Evolutionary conservation across 2,329 filamentous ascomycete genomes (phyloP).

Genomic region (Fusarium verrucosum): DNA sequence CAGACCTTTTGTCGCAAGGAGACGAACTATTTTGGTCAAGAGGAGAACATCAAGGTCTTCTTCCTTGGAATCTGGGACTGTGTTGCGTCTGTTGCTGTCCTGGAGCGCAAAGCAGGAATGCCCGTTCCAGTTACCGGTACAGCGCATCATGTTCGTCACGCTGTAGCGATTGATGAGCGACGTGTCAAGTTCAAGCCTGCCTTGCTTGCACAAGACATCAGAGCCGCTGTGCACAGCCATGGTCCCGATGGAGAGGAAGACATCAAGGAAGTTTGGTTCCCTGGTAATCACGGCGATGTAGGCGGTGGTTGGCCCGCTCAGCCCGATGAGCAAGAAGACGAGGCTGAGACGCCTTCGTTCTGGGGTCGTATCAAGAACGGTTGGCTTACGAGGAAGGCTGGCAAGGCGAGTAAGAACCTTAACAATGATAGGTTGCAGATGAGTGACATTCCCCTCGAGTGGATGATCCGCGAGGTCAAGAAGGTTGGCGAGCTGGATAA

Average conservation of each 20-base stretch:
- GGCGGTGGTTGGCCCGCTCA: constrained; percentile 61
- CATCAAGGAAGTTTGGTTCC: constrained; percentile 64
- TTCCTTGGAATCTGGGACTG: constrained; percentile 67
- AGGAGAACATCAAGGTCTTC: constrained; percentile 57
- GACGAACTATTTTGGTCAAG: constrained; percentile 8
- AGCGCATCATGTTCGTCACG: constrained; percentile 60
- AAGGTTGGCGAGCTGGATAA: constrained; percentile 48
- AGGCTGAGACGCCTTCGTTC: constrained; percentile 41
- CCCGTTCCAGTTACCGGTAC: constrained; percentile 53
- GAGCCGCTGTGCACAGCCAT: constrained; percentile 34
- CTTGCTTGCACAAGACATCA: constrained; percentile 55
- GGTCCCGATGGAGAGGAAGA: constrained; percentile 47
- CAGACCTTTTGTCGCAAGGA: constrained; percentile 58
- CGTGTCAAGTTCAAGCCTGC: constrained; percentile 65
- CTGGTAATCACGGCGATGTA: constrained; percentile 63
- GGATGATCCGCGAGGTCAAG: constrained; percentile 63
- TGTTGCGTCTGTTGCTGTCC: constrained; percentile 60
- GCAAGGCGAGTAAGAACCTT: constrained; percentile 46
- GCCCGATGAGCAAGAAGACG: constrained; percentile 32
- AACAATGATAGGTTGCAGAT: constrained; percentile 52
- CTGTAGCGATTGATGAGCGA: constrained; percentile 63
- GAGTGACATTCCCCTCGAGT: constrained; percentile 61
- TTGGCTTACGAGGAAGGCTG: constrained; percentile 49
- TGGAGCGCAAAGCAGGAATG: constrained; percentile 51
- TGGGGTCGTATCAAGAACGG: constrained; percentile 51